Conservation (phyloP, 805 yeast genomes). For the Kuraishia piskuri region DNA sequence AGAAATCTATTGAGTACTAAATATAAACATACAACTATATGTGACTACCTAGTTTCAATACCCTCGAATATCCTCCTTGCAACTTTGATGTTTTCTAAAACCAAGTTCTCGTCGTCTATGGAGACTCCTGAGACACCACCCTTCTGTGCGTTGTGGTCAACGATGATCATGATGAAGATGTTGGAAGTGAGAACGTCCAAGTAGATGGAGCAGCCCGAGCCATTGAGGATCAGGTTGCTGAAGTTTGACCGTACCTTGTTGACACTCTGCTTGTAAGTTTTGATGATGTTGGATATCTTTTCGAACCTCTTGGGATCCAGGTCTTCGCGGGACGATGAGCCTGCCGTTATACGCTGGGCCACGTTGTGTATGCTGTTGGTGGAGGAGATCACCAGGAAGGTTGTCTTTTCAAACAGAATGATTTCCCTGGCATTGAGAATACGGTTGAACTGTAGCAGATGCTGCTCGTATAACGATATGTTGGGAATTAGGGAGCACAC, state of each 20-base stretch:
- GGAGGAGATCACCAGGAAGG: conserved; percentile 74
- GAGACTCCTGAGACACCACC: conserved; percentile 6
- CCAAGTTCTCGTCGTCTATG: conserved; percentile 23
- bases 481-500: conserved; percentile 94
- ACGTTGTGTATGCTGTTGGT: conserved; percentile 24
- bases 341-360: background rate
- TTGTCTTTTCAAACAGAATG: conserved; percentile 85
- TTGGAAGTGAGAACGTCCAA: conserved; percentile 25
- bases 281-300: conserved; percentile 87
- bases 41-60: conserved; percentile 11
- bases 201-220: conserved; percentile 25
- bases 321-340: conserved; percentile 4
- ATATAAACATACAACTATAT: too few relatives aligned
- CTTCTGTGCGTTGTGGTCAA: conserved; percentile 17
- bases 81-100: conserved; percentile 24
- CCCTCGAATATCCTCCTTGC: conserved; percentile 24
- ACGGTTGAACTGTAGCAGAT: conserved; percentile 62
- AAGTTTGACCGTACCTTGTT: conserved; percentile 81
- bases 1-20: too few relatives aligned
- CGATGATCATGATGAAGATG: conserved; percentile 28
- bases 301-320: conserved; percentile 92
- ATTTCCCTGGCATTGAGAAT: conserved; percentile 83
- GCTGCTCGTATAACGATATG: conserved; percentile 70
- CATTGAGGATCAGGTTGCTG: conserved; percentile 66
- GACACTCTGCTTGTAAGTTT: conserved; percentile 89